Percentiles rank a stretch among this genome's conserved stretches.
Evolutionary conservation across 2,329 filamentous ascomycete species (phyloP).

Genomic region (Microsporum canis): DNA sequence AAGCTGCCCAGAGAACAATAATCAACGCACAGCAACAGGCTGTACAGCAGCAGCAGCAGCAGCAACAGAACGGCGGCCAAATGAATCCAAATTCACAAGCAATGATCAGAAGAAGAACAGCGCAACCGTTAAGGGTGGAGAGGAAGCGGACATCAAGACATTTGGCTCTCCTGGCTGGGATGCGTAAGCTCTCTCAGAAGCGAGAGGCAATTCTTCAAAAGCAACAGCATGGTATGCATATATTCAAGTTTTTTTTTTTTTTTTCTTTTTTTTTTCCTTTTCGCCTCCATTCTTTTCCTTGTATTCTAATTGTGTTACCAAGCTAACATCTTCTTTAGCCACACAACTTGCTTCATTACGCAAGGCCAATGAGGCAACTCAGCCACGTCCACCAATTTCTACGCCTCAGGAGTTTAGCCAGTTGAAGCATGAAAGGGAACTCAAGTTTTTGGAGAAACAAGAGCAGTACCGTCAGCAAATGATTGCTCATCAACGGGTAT

Average conservation of each 20-base stretch:
- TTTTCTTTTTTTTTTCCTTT: neutral
- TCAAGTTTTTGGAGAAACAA: conserved; percentile 49
- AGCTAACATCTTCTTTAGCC: conserved; percentile 28
- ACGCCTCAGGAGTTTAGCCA: conserved; percentile 87
- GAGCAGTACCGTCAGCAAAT: conserved; percentile 55
- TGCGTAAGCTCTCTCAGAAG: conserved; percentile 92
- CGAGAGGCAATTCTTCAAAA: conserved; percentile 76
- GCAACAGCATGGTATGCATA: conserved; percentile 57
- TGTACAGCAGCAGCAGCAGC: conserved; percentile 39
- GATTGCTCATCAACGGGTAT: conserved; percentile 43
- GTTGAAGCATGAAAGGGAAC: conserved; percentile 76
- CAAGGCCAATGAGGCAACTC: conserved; percentile 60
- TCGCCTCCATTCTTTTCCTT: neutral
- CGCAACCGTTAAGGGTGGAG: conserved; percentile 70
- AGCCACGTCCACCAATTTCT: conserved; percentile 50
- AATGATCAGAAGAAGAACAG: conserved; percentile 56
- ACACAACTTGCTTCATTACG: conserved; percentile 65
- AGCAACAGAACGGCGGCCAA: conserved; percentile 30
- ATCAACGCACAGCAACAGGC: conserved; percentile 46
- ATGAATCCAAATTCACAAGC: conserved; percentile 43
- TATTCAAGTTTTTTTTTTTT: neutral
- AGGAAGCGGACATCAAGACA: conserved; percentile 77
- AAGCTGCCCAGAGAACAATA: conserved; percentile 50
- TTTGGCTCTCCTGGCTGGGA: conserved; percentile 78
- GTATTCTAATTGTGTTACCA: neutral